Base-by-base conservation (phyloP, 2,329 filamentous ascomycete genomes). In the Didymella segeticola region DNA sequence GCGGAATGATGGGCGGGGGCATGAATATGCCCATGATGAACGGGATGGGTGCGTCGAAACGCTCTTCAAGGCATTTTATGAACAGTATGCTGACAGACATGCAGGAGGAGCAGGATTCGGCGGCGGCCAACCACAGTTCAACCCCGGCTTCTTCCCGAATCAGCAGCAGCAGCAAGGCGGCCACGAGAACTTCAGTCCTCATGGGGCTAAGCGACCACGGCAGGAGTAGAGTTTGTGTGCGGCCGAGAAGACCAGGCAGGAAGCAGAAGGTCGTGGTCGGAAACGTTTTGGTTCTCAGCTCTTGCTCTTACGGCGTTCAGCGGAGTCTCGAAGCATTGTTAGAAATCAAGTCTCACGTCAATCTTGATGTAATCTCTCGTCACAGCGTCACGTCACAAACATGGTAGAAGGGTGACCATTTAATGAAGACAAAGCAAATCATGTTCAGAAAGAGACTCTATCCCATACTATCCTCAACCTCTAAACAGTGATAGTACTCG, bases 191-290 rank as follows among this genome's bases (percentile, higher is more conserved):
- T 90, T 89, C 80, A 93, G 93, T 67, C 90, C 90, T 5, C 90
- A 93, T 63, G 89, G 89, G 25, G 86, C 87, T 3, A 95, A 95
- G 78, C 82, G 90, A 62, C 88, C 89, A 61, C 84, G 90, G 58
- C 89, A 89, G 56, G 90, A 93, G 64, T 85, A 77, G 46, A 27
- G 26, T 14, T 19, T 14, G 7, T 15, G 20, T n/a, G 39, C 31
- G n/a, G 20, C 20, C 22, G n/a, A n/a, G n/a, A n/a, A n/a, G n/a
- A n/a, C n/a, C n/a, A n/a, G n/a, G n/a, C n/a, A n/a, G n/a, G n/a
- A n/a, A n/a, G n/a, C n/a, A n/a, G n/a, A n/a, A n/a, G n/a, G n/a
- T n/a, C n/a, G n/a, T n/a, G n/a, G n/a, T n/a, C n/a, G n/a, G n/a
- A n/a, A n/a, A n/a, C n/a, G n/a, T n/a, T n/a, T n/a, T n/a, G n/a